phyloP scores from a whole-genome alignment of 495 filamentous ascomycete species.

The Poronia punctata region DNA sequence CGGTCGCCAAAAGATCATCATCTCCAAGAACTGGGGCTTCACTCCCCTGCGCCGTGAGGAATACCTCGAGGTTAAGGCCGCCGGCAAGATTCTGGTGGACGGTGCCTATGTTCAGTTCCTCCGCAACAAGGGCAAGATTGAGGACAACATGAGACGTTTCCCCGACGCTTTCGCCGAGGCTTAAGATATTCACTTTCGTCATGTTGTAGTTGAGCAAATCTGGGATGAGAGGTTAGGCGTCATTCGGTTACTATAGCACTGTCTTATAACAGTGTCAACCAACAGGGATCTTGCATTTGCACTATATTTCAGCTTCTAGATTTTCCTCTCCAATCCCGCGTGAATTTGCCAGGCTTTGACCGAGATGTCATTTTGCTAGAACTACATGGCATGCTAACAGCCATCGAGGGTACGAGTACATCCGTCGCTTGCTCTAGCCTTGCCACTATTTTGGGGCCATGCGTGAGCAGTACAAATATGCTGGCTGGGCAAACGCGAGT shows the following conservation, averaged over 20 bases:
- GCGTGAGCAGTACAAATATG: no score
- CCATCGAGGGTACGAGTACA: no score
- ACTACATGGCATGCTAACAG: no score
- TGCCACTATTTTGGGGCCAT: no score
- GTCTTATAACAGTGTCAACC: conserved; percentile 28
- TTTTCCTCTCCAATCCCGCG: neutral
- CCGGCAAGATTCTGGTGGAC: conserved; percentile 84
- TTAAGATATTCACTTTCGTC: conserved; percentile 22
- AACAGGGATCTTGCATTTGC: conserved; percentile 32
- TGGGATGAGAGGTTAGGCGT: conserved; percentile 29
- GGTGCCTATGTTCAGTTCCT: conserved; percentile 99
- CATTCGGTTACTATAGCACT: conserved; percentile 32
- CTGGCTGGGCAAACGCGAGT: no score
- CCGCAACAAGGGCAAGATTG: conserved; percentile 76
- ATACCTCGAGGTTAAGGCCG: conserved; percentile 85
- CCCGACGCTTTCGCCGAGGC: conserved; percentile 73
- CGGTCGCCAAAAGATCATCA: conserved; percentile 99
- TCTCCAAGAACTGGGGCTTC: conserved; percentile 99
- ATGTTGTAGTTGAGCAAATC: conserved; percentile 26
- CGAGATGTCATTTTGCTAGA: no score
- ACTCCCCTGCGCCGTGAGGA: conserved; percentile 95
- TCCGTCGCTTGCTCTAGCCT: no score
- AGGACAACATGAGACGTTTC: conserved; percentile 85
- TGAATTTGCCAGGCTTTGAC: no score
- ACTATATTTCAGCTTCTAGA: no score